phyloP scores from a whole-genome alignment of 139 green algal genomes.

The Nannochloris sp. region DNA sequence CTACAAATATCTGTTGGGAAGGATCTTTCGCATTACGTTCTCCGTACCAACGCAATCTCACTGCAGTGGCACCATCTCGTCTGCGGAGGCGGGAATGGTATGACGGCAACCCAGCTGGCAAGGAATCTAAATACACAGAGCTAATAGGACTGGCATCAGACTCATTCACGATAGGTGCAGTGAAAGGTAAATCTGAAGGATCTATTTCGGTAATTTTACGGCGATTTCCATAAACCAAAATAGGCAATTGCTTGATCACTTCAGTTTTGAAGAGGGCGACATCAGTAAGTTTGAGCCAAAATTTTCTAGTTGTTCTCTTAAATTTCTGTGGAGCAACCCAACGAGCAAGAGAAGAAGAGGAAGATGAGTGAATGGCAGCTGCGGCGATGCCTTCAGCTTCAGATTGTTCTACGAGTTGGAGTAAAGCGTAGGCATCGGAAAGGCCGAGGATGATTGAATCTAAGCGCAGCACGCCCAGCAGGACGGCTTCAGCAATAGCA shows the following conservation, averaged over 20 bases:
- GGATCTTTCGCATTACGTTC: background rate
- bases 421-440: constrained; percentile 27
- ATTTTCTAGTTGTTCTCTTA: constrained; percentile 66
- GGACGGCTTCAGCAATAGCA: background rate
- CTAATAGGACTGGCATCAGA: constrained; percentile 10
- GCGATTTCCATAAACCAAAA: constrained; percentile 66
- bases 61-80: constrained; percentile 48
- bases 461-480: constrained; percentile 13
- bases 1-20: constrained; percentile 64
- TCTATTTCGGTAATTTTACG: constrained; percentile 11
- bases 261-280: constrained; percentile 51
- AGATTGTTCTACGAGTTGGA: background rate
- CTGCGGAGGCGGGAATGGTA: constrained; percentile 60
- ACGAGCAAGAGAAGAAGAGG: background rate
- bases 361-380: background rate
- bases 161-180: background rate
- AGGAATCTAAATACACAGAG: constrained; percentile 71
- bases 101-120: constrained; percentile 29
- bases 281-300: constrained; percentile 60
- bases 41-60: constrained; percentile 60
- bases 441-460: constrained; percentile 31
- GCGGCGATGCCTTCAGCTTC: background rate
- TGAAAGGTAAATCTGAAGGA: background rate
- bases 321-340: constrained; percentile 46
- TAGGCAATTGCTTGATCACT: constrained; percentile 62